Percentiles rank a stretch among this genome's conserved stretches.
These are phyloP conservation scores for Linnemannia exigua DNA, from an alignment of 192 early-diverging fungal species.

Conservation along the genomic window DNA sequence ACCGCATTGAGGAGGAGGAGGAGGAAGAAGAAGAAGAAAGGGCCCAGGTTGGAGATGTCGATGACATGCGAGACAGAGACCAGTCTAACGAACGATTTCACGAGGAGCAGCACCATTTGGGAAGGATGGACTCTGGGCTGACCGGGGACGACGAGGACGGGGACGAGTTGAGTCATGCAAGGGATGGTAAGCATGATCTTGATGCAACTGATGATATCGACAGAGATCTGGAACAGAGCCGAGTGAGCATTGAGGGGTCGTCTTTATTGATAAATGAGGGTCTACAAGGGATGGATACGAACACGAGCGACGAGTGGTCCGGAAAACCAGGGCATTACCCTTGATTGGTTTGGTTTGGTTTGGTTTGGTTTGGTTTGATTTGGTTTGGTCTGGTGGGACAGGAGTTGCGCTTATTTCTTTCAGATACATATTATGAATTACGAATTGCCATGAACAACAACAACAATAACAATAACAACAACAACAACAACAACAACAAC, in stretches of 20 bases:
- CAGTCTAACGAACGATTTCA: background rate
- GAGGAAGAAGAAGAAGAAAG: background rate
- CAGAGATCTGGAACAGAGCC: background rate
- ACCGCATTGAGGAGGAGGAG: background rate
- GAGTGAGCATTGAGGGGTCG: background rate
- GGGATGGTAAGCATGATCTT: background rate
- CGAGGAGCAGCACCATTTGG: background rate
- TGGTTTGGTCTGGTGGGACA: too few species aligned
- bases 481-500: too few species aligned
- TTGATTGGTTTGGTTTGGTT: too few species aligned
- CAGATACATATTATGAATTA: too few species aligned
- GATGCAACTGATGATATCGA: background rate
- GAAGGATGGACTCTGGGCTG: background rate
- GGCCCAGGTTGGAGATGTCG: background rate
- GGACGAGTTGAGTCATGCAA: background rate
- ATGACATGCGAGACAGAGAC: background rate
- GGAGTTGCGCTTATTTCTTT: too few species aligned
- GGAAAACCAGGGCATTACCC: background rate
- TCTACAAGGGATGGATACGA: background rate
- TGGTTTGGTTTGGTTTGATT: too few species aligned
- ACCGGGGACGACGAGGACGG: background rate
- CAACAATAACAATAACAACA: too few species aligned
- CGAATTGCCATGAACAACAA: too few species aligned
- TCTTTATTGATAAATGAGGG: background rate
- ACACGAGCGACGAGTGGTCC: background rate